Evolutionary conservation across 2,329 filamentous ascomycete species (phyloP).

Genomic region (Apiospora arundinis): DNA sequence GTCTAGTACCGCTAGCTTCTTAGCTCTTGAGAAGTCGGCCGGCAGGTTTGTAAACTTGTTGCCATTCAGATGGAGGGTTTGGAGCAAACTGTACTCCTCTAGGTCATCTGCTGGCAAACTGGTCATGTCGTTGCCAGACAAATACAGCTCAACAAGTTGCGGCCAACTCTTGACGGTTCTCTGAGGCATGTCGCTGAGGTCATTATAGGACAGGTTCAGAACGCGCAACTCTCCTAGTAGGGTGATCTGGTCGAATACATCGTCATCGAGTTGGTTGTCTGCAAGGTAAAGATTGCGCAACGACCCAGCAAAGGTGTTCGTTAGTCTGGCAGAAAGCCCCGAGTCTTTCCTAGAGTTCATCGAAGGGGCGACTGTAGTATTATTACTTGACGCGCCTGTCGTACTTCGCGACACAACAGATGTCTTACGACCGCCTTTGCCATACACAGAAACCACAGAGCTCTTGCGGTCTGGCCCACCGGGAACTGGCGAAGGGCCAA

Average conservation of each 20-base stretch:
- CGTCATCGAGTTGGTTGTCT: conserved; percentile 92
- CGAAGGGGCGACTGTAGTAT: conserved; percentile 58
- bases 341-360: conserved; percentile 81
- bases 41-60: conserved; percentile 98
- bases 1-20: conserved; percentile 89
- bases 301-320: conserved; percentile 87
- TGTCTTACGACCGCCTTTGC: conserved; percentile 81
- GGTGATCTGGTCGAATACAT: conserved; percentile 91
- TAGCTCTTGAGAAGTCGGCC: conserved; percentile 92
- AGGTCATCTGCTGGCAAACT: conserved; percentile 92
- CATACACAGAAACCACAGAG: conserved; percentile 82
- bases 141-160: conserved; percentile 86
- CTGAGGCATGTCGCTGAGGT: conserved; percentile 89
- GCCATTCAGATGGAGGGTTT: conserved; percentile 92
- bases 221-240: conserved; percentile 83
- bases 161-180: conserved; percentile 89
- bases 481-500: conserved; percentile 73
- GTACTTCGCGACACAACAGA: conserved; percentile 76
- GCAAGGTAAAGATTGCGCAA: conserved; percentile 85
- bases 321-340: conserved; percentile 77
- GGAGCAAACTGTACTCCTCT: conserved; percentile 85
- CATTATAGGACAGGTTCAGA: conserved; percentile 94
- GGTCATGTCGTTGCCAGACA: conserved; percentile 94
- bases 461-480: conserved; percentile 72
- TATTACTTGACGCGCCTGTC: conserved; percentile 51